Base-by-base conservation (phyloP, 129 eudicot genomes). In the Pittosporum tobira region DNA sequence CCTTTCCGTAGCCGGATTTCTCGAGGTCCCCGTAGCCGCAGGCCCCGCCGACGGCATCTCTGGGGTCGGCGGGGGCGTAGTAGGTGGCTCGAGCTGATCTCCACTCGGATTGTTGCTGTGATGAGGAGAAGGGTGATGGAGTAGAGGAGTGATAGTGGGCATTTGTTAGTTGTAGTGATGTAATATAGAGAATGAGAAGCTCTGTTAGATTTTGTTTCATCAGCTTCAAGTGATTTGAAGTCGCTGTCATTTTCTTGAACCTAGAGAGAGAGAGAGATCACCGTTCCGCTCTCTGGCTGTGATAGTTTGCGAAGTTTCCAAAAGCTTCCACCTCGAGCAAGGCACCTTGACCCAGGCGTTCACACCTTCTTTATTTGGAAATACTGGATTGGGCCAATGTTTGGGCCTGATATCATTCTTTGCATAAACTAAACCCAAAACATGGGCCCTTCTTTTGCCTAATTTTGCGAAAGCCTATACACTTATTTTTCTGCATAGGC, bases 11-110 rank as follows among this genome's bases (percentile, higher is more conserved):
- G 27, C 95, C 94, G 30, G 61, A 71, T 52, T 63, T 79, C 46
- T 69, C 89, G 12, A 87, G 70, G 67, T 86, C 94, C 0, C 90
- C 94, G 72, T 80, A 91, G 13, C 98, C 98, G 59, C 98, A 91
- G 0, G 98, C 98, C 60, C 95, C 95, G 58, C 96, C 95, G 62
- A 87, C 87, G 18, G 67, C 68, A 70, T 86, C 95, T 1, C 84
- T 68, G n/a, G 95, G 95, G 62, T 86, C 90, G 28, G 81, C 60
- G 19, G 91, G 74, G 14, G 94, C 98, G 78, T 86, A 86, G 90
- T 80, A 91, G 24, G 98, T 91, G 64, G 98, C 96, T 23, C 94
- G 59, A 11, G 96, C 98, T 13, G 90, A 55, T 24, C 69, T 60
- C 97, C 97, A 90, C 34, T 83, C 94, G 51, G 94, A 37, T 23